A percentile compares a stretch with the other conserved stretches of the same genome.
Evolutionary conservation across 2,329 filamentous ascomycete genomes (phyloP).

Genomic region (Fusarium nanum): DNA sequence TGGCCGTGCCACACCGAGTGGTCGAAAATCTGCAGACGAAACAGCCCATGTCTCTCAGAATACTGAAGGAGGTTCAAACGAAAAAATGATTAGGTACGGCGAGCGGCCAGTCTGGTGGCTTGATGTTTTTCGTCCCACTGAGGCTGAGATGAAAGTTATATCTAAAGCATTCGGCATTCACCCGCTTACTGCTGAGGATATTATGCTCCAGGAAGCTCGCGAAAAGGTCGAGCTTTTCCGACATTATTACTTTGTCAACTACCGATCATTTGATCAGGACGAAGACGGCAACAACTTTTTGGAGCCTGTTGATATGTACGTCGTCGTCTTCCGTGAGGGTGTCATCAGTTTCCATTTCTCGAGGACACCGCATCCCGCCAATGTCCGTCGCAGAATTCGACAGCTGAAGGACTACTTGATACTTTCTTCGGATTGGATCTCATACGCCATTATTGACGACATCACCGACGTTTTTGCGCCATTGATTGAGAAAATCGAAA

Average conservation of each 20-base stretch:
- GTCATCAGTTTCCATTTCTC: slow-evolving; percentile 97
- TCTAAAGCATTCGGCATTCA: slow-evolving; percentile 96
- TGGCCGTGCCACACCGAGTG: slow-evolving; percentile 61
- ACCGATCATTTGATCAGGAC: slow-evolving; percentile 97
- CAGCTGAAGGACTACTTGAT: slow-evolving; percentile 95
- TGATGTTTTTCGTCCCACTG: slow-evolving; percentile 89
- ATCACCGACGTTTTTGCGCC: slow-evolving; percentile 97
- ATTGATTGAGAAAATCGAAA: slow-evolving; percentile 90
- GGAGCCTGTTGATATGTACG: slow-evolving; percentile 96
- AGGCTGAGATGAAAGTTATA: slow-evolving; percentile 94
- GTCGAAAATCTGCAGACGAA: slow-evolving; percentile 54
- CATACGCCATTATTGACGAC: slow-evolving; percentile 97
- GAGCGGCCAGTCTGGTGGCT: slow-evolving; percentile 97
- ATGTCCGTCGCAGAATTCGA: slow-evolving; percentile 91
- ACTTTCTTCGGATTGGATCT: slow-evolving; percentile 96
- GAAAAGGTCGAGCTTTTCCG: slow-evolving; percentile 98
- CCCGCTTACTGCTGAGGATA: slow-evolving; percentile 93
- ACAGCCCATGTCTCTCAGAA: slow-evolving; percentile 35
- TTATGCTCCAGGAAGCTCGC: slow-evolving; percentile 95
- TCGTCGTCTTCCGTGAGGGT: slow-evolving; percentile 95
- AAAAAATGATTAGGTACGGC: slow-evolving; percentile 71
- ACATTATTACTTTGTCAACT: slow-evolving; percentile 99
- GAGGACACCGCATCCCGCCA: slow-evolving; percentile 95
- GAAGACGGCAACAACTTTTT: slow-evolving; percentile 88
- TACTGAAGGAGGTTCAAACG: slow-evolving; percentile 36